Evolutionary conservation across 2,329 filamentous ascomycete genomes (phyloP), one percentile per base, ranked within the genome.

Genomic region (Aspergillus ochraceoroseus): DNA sequence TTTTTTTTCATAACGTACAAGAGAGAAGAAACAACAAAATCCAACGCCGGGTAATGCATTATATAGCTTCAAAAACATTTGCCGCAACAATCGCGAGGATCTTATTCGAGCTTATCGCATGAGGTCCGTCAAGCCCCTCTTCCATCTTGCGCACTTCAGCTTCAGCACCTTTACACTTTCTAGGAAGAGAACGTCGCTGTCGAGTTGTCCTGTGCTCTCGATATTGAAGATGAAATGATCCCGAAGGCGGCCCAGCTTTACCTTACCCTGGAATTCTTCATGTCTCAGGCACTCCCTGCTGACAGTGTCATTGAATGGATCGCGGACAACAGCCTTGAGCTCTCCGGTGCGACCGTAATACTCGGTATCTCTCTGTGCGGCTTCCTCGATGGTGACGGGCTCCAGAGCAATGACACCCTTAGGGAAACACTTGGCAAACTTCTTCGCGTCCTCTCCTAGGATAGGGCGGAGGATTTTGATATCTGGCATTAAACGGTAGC

Each of bases 191-290:
- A 88, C 82, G 57, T 96, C 90, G 60, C 88, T 95, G 44, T 92
- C 83, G 73, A 87, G 94, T 70, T 98, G 92, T 4, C 92, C 94
- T 0, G 87, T 83, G 71, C 89, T 95, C 73, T 98, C 92, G 23
- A 98, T 76, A 39, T 81, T 84, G 74, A 92, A 98, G 66, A 98
- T 96, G 66, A 98, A 98, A 70, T 98, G 94, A 64, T 98, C 92
- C 51, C 88, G 76, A 55, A 88, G 73, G 39, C 94, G 77, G 29
- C 92, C 92, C 20, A 98, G 78, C 73, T 88, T 89, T 49, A 98
- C 92, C 73, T 95, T 98, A 61, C 82, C 86, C 67, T 92, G 80
- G 70, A 98, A 96, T 68, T 96, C 92, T 17, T 82, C 75, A 62
- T 98, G 90, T 34, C 92, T 80, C 59, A 98, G 68, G 58, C 85